Evolutionary conservation across 805 yeast genomes (phyloP).

Genomic region (Ogataea pilisensis): DNA sequence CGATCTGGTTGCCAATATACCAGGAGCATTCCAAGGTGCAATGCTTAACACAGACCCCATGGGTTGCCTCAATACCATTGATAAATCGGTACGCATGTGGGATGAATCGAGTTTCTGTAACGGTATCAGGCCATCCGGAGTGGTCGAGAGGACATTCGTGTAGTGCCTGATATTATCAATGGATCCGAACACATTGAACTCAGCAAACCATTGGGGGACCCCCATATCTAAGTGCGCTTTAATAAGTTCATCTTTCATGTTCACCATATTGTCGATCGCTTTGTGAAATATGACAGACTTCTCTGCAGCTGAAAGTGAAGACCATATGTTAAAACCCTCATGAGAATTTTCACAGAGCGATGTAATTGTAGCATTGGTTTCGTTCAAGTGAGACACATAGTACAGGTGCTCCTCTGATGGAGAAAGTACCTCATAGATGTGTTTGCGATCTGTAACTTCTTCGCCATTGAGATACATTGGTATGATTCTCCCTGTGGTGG

Average conservation of each 20-base stretch:
- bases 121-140: slow-evolving; percentile 19
- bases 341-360: slow-evolving; percentile 12
- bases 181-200: slow-evolving; percentile 30
- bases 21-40: slow-evolving; percentile 49
- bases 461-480: slow-evolving; percentile 1
- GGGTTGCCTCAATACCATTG: slow-evolving; percentile 34
- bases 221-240: slow-evolving; percentile 33
- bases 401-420: slow-evolving; percentile 7
- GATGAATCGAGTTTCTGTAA: slow-evolving; percentile 9
- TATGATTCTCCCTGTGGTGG: background rate
- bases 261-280: slow-evolving; percentile 8
- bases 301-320: slow-evolving; percentile 3
- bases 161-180: slow-evolving; percentile 31
- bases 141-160: slow-evolving; percentile 17
- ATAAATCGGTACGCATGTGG: slow-evolving; percentile 6
- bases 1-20: slow-evolving; percentile 36
- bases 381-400: slow-evolving; percentile 3
- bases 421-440: slow-evolving; percentile 6
- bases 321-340: slow-evolving; percentile 20
- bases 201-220: slow-evolving; percentile 34
- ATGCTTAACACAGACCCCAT: slow-evolving; percentile 43
- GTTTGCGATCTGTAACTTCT: background rate
- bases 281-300: slow-evolving; percentile 11
- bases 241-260: slow-evolving; percentile 12
- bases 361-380: slow-evolving; percentile 1